A percentile compares a stretch with the other conserved stretches of the same genome.
These are phyloP conservation scores for Sporothrix brasiliensis DNA, from an alignment of 2,329 filamentous ascomycete species.

Conservation along the genomic window DNA sequence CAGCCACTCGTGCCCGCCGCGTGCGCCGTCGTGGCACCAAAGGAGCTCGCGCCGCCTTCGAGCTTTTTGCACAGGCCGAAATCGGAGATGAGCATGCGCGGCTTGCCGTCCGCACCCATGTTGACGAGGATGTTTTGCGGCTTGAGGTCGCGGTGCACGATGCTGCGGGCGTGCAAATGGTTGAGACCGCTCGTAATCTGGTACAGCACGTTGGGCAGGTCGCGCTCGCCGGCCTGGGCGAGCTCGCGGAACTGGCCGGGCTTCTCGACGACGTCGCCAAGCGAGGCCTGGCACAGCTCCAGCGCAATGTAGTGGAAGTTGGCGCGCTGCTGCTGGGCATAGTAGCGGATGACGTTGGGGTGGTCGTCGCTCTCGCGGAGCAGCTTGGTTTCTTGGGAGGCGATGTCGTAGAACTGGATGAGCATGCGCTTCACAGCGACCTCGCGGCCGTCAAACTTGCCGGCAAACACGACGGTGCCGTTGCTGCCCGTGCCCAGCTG, in stretches of 20 bases:
- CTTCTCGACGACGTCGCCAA: slow-evolving; percentile 87
- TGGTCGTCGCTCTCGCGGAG: slow-evolving; percentile 94
- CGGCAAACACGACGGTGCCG: slow-evolving; percentile 93
- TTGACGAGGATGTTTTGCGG: slow-evolving; percentile 94
- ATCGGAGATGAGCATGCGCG: slow-evolving; percentile 92
- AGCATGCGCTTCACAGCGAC: slow-evolving; percentile 98
- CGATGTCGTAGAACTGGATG: slow-evolving; percentile 93
- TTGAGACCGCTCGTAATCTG: slow-evolving; percentile 89
- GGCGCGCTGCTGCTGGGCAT: slow-evolving; percentile 83
- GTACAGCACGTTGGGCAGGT: slow-evolving; percentile 77
- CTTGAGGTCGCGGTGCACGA: slow-evolving; percentile 96
- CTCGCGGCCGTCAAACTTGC: slow-evolving; percentile 88
- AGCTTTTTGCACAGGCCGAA: slow-evolving; percentile 98
- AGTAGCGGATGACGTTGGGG: slow-evolving; percentile 95
- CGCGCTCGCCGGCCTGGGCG: slow-evolving; percentile 70
- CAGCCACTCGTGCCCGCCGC: slow-evolving; percentile 93
- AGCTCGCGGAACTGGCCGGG: slow-evolving; percentile 68
- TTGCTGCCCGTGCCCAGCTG: slow-evolving; percentile 82
- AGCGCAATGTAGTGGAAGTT: slow-evolving; percentile 96
- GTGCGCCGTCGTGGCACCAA: slow-evolving; percentile 90
- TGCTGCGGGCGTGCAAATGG: slow-evolving; percentile 86
- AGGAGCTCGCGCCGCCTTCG: slow-evolving; percentile 90
- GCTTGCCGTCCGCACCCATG: slow-evolving; percentile 67
- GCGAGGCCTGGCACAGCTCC: slow-evolving; percentile 88
- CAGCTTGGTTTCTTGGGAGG: slow-evolving; percentile 88